Base-by-base conservation (phyloP, 140 eudicot species). In the Cichorium intybus region DNA sequence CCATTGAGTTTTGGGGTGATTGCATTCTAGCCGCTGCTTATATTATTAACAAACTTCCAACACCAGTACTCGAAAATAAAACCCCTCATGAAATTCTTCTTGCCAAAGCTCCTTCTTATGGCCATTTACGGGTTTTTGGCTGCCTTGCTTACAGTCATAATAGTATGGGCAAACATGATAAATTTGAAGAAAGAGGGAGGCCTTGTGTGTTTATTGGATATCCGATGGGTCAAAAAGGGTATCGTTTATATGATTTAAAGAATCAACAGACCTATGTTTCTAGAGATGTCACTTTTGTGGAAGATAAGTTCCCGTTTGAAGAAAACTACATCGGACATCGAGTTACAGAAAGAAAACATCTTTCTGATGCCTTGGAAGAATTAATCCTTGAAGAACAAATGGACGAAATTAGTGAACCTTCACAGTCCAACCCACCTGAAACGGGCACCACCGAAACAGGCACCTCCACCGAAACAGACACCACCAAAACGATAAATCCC, bases 31-130 rank as follows among this genome's bases (percentile, higher is more conserved):
- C 62, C 0, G 55, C 67, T 2, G 26, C 60, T 0, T 65, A 56
- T 29, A 12, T 74, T 11, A 66, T 74, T 3, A 74, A 74, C 11
- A 56, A 72, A 17, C 5, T 64, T 0, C 74, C 74, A 3, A 7
- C 34, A 3, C 3, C n/a, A 10, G 23, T 64, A 1, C 14, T 65
- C 2, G 26, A 66, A 9, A 5, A 27, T 10, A 63, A 62, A 53
- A 52, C 56, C 1, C 74, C 79, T 4, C 49, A 11, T 47, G 26
- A 66, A 31, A 23, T 45, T n/a, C 1, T 74, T 31, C 60, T 45
- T 46, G 21, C n/a, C 1, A 65, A 33, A 7, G 7, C 3, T 12
- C 69, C 73, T 10, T 15, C 47, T 2, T 49, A 64, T 56, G 22
- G 12, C 10, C 72, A 73, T 34, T 7, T 72, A 3, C n/a, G 60